These are phyloP conservation scores for Geoglossum glabrum DNA, from an alignment of 495 filamentous ascomycete species.

Conservation along the genomic window DNA sequence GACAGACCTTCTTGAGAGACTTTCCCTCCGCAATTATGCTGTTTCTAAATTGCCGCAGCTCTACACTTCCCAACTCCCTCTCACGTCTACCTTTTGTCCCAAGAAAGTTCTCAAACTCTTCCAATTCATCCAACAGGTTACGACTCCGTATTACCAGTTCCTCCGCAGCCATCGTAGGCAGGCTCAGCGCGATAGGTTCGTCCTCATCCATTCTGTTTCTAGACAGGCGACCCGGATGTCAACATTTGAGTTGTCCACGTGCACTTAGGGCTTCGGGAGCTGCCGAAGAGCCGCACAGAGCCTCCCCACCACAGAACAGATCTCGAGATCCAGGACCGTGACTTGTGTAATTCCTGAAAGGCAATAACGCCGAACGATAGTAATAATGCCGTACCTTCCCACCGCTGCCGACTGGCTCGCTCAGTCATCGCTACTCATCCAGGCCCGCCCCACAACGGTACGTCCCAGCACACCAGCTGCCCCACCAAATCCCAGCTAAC, in stretches of 20 bases:
- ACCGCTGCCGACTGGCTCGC: constrained; percentile 42
- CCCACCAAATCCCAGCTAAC: neutral
- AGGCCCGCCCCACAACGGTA: constrained; percentile 45
- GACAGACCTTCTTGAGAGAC: constrained; percentile 27
- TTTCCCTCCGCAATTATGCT: constrained; percentile 28
- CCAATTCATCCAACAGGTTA: constrained; percentile 2
- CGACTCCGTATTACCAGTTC: neutral
- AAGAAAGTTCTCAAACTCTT: constrained; percentile 4
- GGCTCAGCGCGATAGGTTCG: neutral
- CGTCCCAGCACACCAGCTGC: constrained; percentile 9
- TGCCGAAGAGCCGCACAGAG: constrained; percentile 1
- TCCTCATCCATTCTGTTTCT: neutral
- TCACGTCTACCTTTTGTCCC: constrained; percentile 9
- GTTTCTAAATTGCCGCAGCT: constrained; percentile 29
- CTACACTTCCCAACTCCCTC: constrained; percentile 26
- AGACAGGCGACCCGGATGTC: neutral
- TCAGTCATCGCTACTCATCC: constrained; percentile 38
- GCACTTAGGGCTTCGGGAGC: neutral
- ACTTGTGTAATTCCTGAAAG: too few relatives aligned
- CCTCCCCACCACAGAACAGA: neutral
- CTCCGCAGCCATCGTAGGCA: neutral
- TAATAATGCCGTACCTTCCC: constrained; percentile 36
- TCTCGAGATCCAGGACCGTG: too few relatives aligned
- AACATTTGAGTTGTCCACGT: neutral
- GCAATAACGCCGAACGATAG: neutral